These are phyloP conservation scores for Phytopythium sindhum DNA, from an alignment of 352 stramenopile genomes.

Conservation along the genomic window DNA sequence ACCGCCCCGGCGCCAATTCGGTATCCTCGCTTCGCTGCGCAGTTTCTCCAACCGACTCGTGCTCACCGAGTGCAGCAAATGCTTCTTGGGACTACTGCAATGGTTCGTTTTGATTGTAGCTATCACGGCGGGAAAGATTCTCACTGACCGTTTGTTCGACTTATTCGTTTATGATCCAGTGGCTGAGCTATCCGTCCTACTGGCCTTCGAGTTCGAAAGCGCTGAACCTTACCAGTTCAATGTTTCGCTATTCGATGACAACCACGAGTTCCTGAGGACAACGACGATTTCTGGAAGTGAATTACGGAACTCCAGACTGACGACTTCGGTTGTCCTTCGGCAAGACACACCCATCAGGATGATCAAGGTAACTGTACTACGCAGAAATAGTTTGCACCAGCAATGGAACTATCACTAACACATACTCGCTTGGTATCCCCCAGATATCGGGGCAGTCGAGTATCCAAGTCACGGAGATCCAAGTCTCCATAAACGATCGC, in stretches of 20 bases:
- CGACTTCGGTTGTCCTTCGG: background rate
- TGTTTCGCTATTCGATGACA: slow-evolving; percentile 19
- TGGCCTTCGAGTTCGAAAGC: slow-evolving; percentile 8
- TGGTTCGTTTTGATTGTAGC: slow-evolving; percentile 9
- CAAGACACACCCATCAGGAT: background rate
- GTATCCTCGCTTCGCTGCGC: slow-evolving; percentile 16
- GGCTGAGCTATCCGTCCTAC: slow-evolving; percentile 27
- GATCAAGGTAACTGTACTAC: background rate
- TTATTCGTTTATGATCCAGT: slow-evolving; percentile 11
- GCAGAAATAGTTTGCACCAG: background rate
- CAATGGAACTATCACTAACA: background rate
- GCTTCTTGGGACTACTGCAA: slow-evolving; percentile 34
- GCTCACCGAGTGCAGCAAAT: slow-evolving; percentile 8
- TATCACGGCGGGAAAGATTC: background rate
- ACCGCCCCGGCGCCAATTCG: background rate
- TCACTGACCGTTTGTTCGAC: background rate
- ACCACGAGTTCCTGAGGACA: slow-evolving; percentile 15
- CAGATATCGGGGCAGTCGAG: background rate
- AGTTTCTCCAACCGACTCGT: slow-evolving; percentile 17
- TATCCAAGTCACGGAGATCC: background rate
- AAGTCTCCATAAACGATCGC: background rate
- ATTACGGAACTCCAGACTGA: background rate
- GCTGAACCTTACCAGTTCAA: slow-evolving; percentile 5
- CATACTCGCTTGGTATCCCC: background rate
- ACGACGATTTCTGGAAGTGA: background rate